Evolutionary conservation across 1,284 basidiomycete species (phyloP).

Genomic region (Heterobasidion occidentale): DNA sequence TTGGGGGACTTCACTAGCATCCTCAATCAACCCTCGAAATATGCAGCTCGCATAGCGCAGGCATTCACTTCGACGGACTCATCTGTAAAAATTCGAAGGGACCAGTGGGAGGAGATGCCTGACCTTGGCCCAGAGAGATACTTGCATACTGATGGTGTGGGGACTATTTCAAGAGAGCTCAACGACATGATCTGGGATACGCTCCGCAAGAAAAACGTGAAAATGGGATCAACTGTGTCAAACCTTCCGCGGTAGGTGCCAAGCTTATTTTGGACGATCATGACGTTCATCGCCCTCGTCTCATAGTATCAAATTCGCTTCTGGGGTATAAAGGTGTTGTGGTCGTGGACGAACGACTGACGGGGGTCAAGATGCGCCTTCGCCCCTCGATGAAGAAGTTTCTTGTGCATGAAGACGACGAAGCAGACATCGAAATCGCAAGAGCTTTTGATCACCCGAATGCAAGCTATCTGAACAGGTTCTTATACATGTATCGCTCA

Average conservation of each 20-base stretch:
- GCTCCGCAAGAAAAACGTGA: conserved; percentile 30
- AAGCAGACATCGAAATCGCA: conserved; percentile 60
- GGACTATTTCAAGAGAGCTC: conserved; percentile 58
- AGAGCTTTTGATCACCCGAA: conserved; percentile 46
- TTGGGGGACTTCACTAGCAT: conserved; percentile 57
- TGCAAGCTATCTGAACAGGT: conserved; percentile 55
- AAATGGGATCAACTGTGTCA: conserved; percentile 21
- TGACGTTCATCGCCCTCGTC: neutral
- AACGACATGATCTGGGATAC: conserved; percentile 45
- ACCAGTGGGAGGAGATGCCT: conserved; percentile 47
- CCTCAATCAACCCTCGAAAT: conserved; percentile 61
- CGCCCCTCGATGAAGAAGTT: conserved; percentile 78
- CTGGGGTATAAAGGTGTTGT: conserved; percentile 73
- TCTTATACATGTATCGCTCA: conserved; percentile 1
- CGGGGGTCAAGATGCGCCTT: conserved; percentile 49
- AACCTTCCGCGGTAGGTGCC: conserved; percentile 45
- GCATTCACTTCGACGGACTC: conserved; percentile 73
- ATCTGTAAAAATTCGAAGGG: conserved; percentile 42
- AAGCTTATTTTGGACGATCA: neutral
- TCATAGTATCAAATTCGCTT: conserved; percentile 64
- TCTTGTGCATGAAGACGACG: conserved; percentile 32
- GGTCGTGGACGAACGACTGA: conserved; percentile 48
- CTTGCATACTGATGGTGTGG: conserved; percentile 67
- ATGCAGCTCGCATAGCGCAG: conserved; percentile 71
- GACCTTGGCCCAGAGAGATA: conserved; percentile 27